Base-by-base conservation (phyloP, 2,329 filamentous ascomycete genomes). In the Penicillium italicum region DNA sequence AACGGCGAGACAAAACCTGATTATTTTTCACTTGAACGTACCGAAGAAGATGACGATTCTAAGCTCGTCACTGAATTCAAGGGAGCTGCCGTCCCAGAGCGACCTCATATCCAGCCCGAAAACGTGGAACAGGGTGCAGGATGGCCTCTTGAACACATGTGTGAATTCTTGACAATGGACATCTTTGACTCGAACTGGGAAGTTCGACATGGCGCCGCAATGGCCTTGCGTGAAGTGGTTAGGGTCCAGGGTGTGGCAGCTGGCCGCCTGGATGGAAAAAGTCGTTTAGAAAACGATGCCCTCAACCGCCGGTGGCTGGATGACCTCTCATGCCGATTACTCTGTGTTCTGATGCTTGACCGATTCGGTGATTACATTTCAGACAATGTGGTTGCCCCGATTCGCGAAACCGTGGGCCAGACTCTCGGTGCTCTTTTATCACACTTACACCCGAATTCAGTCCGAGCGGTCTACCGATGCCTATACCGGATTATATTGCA, bases 51-150 rank as follows among this genome's bases (percentile, higher is more conserved):
- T 59, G 94, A 99, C 69, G 90, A 96, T 45, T 86, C 86, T 5
- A 97, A 97, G 70, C 85, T 99, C 16, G 89, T 97, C 26, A 90
- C 91, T 42, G 94, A 99, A 69, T 97, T 96, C 79, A 97, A 97
- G 72, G 95, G 94, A 4, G 83, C 87, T 1, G 77, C 86, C 3
- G 78, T 90, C 10, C 85, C 89, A 2, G 90, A 96, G 69, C 94
- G 96, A 71, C 91, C 93, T 0, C 85, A 94, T 54, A 82, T 97
- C 55, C 86, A 96, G 70, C 81, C 85, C 2, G 90, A 95, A 55
- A 83, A 88, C 14, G 85, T 88, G 62, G 82, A 89, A 56, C 84
- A 93, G 65, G 91, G 91, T 2, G 80, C 83, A 3, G 90, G 95
- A 69, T 99, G 94, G 94, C 94, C 94, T 0, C 97, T 90, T 67